These are phyloP conservation scores for Yamadazyma laniorum DNA, from an alignment of 805 yeast species.

Conservation along the genomic window DNA sequence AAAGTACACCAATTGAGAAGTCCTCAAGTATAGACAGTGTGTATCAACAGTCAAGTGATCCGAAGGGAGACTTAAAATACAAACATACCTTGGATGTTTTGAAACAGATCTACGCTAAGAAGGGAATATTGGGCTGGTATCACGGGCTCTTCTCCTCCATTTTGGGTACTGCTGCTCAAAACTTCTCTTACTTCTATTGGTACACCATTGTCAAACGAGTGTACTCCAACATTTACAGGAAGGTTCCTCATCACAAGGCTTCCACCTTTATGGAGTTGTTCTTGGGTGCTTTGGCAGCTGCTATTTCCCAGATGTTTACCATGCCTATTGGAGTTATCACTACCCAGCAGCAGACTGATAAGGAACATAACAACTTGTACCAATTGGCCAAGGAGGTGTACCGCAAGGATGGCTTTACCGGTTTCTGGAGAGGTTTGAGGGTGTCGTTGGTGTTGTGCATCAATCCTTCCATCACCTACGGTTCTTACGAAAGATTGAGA, in stretches of 20 bases:
- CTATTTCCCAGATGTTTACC: slow-evolving; percentile 75
- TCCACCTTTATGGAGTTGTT: slow-evolving; percentile 66
- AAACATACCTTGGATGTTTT: slow-evolving; percentile 63
- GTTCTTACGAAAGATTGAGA: slow-evolving; percentile 69
- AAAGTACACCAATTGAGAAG: slow-evolving; percentile 8
- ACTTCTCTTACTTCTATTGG: slow-evolving; percentile 86
- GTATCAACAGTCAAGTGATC: slow-evolving; percentile 16
- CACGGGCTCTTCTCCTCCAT: slow-evolving; percentile 68
- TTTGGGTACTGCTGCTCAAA: slow-evolving; percentile 70
- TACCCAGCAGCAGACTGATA: slow-evolving; percentile 55
- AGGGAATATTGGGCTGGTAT: slow-evolving; percentile 70
- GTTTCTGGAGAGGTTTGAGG: slow-evolving; percentile 82
- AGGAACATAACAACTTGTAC: slow-evolving; percentile 30
- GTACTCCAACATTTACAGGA: slow-evolving; percentile 42
- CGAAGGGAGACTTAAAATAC: slow-evolving; percentile 38
- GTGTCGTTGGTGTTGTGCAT: slow-evolving; percentile 75
- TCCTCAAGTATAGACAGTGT: slow-evolving; percentile 15
- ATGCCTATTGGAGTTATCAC: slow-evolving; percentile 80
- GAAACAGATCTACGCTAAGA: slow-evolving; percentile 50
- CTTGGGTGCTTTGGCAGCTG: slow-evolving; percentile 80
- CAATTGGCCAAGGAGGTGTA: slow-evolving; percentile 48
- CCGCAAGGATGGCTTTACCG: slow-evolving; percentile 61
- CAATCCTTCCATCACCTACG: slow-evolving; percentile 86
- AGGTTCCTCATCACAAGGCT: slow-evolving; percentile 36
- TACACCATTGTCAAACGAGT: slow-evolving; percentile 66